Evolutionary conservation across 176 grass and related monocot genomes (phyloP), one percentile per base, ranked within the genome.

Genomic region (Oropetium thomaeum): DNA sequence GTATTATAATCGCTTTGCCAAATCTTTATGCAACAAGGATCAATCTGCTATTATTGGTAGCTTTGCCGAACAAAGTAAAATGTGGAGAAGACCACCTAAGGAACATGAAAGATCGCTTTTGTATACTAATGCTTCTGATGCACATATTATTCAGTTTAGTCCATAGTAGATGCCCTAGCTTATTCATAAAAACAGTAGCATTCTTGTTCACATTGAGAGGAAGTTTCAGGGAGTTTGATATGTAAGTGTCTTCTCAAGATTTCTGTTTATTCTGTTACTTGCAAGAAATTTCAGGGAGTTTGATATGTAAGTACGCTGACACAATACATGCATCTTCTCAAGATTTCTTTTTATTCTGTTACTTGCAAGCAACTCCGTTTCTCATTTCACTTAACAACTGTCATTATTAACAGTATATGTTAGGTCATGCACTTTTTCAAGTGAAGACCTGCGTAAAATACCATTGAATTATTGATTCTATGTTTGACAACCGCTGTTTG

Each of bases 11-110:
- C 74, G 61, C 22, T 47, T 97, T 79, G 87, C 65, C 37, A 82
- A 63, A 77, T 60, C 61, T 64, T 63, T 97, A 33, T 22, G 73
- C 73, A 61, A 77, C 22, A 83, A 59, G 75, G 84, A 84, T 62
- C 80, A 81, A 59, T 88, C 90, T 39, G 85, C 87, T 22, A 59
- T 77, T 15, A 32, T 97, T 80, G 75, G 76, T 35, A 93, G 85
- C 81, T 97, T 86, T 74, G 80, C 74, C 40, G 93, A 97, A 81
- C 90, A 97, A 34, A 89, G 39, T 20, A 44, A 31, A 58, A 55
- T 85, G 29, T 90, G 88, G 92, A 93, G 64, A 49, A 88, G 19
- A 12, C 84, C 71, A 48, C 81, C 57, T 28, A 27, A 68, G 45
- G 70, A 74, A 74, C 26, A 58, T 55, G 55, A 62, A 32, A 3